Percentiles rank a stretch among this genome's conserved stretches.
phyloP scores from a whole-genome alignment of 2,329 filamentous ascomycete genomes.

The Leptographium lundbergii region DNA sequence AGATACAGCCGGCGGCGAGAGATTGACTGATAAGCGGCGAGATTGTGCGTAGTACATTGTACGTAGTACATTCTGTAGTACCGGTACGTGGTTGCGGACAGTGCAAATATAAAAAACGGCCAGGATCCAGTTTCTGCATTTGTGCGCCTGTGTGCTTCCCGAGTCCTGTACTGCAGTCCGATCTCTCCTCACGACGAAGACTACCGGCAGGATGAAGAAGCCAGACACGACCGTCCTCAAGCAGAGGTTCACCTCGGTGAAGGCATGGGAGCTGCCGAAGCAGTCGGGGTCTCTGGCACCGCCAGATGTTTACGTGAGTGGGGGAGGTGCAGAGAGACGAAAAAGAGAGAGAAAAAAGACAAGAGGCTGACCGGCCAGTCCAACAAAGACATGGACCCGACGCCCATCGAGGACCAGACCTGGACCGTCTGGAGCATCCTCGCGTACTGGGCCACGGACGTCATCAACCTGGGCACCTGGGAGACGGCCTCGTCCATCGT shows the following conservation, averaged over 20 bases:
- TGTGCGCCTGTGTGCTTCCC: too few species aligned
- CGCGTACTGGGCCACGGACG: slow-evolving; percentile 17
- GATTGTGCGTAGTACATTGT: too few species aligned
- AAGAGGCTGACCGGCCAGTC: slow-evolving; percentile 3
- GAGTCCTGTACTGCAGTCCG: too few species aligned
- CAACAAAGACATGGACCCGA: slow-evolving; percentile 23
- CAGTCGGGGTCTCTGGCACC: neutral
- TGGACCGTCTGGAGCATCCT: slow-evolving; percentile 17
- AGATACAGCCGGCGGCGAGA: too few species aligned
- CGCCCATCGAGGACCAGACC: slow-evolving; percentile 22
- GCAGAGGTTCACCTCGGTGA: neutral
- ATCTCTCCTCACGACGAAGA: too few species aligned
- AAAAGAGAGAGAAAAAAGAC: neutral
- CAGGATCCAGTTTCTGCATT: neutral
- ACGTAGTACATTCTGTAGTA: too few species aligned
- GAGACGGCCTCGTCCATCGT: slow-evolving; percentile 14
- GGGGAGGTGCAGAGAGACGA: neutral
- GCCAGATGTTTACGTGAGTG: neutral
- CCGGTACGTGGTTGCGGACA: neutral
- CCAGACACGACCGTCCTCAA: neutral
- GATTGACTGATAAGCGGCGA: too few species aligned
- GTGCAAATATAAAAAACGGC: neutral
- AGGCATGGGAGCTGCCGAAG: neutral
- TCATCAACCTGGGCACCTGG: slow-evolving; percentile 17
- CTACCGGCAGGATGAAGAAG: neutral